Evolutionary conservation across 1,139 yeast species (phyloP).

Genomic region (Yamadazyma pseudoaaseri): DNA sequence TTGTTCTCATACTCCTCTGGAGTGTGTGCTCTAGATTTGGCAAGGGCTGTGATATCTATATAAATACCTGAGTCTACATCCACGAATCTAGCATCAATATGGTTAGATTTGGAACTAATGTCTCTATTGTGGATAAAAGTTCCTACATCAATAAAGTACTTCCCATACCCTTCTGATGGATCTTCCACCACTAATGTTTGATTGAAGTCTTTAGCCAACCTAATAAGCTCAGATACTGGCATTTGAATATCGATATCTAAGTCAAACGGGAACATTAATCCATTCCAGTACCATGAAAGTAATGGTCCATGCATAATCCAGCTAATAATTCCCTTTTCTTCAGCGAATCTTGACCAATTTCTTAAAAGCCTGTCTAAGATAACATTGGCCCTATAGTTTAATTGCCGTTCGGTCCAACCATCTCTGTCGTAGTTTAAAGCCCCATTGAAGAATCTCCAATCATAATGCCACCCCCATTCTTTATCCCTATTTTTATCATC

Average conservation of each 20-base stretch:
- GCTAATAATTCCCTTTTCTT: slow-evolving; percentile 28
- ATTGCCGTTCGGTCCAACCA: slow-evolving; percentile 28
- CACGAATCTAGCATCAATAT: slow-evolving; percentile 40
- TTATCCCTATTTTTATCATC: slow-evolving; percentile 23
- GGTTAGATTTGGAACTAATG: slow-evolving; percentile 27
- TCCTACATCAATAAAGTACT: slow-evolving; percentile 33
- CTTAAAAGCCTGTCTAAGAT: slow-evolving; percentile 27
- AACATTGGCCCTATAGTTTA: slow-evolving; percentile 22
- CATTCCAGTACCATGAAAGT: slow-evolving; percentile 44
- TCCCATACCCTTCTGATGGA: slow-evolving; percentile 29
- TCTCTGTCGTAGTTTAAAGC: slow-evolving; percentile 27
- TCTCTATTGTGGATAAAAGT: slow-evolving; percentile 33
- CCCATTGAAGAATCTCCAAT: slow-evolving; percentile 40
- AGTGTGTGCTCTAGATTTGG: slow-evolving; percentile 25
- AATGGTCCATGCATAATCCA: slow-evolving; percentile 32
- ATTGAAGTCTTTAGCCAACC: slow-evolving; percentile 26
- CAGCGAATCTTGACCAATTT: slow-evolving; percentile 31
- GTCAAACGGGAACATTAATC: slow-evolving; percentile 36
- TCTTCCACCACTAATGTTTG: slow-evolving; percentile 33
- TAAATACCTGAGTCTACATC: slow-evolving; percentile 41
- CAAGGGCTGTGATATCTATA: slow-evolving; percentile 39
- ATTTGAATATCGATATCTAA: slow-evolving; percentile 34
- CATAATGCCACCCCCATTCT: slow-evolving; percentile 41
- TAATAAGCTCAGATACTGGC: slow-evolving; percentile 29
- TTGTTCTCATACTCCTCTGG: slow-evolving; percentile 22